Percentiles rank a stretch among this genome's conserved stretches.
phyloP scores from a whole-genome alignment of 2,329 filamentous ascomycete species.

The Neocucurbitaria cava region DNA sequence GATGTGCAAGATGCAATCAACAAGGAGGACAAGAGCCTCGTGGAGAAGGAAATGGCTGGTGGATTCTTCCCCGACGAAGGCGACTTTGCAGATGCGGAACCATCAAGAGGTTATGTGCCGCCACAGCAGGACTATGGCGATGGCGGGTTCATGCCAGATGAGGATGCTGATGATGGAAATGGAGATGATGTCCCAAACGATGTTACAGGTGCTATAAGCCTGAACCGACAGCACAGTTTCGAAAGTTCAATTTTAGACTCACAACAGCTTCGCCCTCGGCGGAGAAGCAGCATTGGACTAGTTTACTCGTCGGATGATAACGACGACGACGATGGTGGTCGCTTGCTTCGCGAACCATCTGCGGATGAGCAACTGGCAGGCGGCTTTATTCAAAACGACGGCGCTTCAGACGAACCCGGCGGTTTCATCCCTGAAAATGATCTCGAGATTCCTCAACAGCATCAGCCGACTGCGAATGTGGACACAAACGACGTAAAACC shows the following conservation, averaged over 20 bases:
- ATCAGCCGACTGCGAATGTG: background rate
- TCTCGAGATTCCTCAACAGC: background rate
- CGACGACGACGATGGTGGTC: conserved; percentile 18
- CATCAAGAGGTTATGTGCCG: conserved; percentile 21
- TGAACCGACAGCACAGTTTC: conserved; percentile 46
- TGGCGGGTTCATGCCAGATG: conserved; percentile 23
- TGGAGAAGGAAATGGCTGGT: conserved; percentile 42
- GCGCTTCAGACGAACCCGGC: conserved; percentile 7
- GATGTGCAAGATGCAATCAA: conserved; percentile 43
- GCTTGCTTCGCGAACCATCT: conserved; percentile 25
- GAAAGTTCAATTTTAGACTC: conserved; percentile 38
- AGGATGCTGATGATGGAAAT: conserved; percentile 13
- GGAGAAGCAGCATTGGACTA: conserved; percentile 32
- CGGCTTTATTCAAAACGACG: conserved; percentile 53
- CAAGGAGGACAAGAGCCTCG: conserved; percentile 33
- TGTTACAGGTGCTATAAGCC: conserved; percentile 7
- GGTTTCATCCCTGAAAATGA: conserved; percentile 23
- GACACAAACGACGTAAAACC: background rate
- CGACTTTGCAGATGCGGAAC: conserved; percentile 43
- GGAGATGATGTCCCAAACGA: conserved; percentile 32
- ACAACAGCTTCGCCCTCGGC: conserved; percentile 34
- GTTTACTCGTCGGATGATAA: conserved; percentile 35
- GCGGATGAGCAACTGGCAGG: conserved; percentile 11
- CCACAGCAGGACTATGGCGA: conserved; percentile 18
- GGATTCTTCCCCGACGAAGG: conserved; percentile 59